Base-by-base conservation (phyloP, 768 basidiomycete species). In the Thelephora aurantiotincta region DNA sequence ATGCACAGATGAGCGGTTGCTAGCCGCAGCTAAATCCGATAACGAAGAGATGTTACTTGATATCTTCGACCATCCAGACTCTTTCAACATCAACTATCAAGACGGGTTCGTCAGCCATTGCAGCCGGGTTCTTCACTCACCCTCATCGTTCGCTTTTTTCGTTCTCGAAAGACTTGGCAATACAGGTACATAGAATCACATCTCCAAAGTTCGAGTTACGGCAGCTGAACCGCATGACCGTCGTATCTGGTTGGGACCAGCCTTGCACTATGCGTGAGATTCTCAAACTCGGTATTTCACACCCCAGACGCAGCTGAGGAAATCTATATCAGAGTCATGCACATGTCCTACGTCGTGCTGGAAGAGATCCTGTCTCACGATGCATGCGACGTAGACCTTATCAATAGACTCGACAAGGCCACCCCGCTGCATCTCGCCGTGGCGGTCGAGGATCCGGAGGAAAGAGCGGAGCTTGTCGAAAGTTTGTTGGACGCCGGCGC, bases 351-450 rank as follows among this genome's bases (percentile, higher is more conserved):
- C 1, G 71, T 73, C 23, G 78, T 81, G 43, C 66, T 89, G 3
- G 84, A 89, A 51, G 69, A 80, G 47, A 75, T 91, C 53, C 70
- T 92, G 33, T 74, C 74, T 4, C 69, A 78, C 55, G 83, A 88
- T 11, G 74, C 70, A 3, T 89, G 86, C 65, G 87, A 90, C 57
- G 85, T 89, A 45, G 87, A 92, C 59, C 76, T 78, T 14, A 67
- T 75, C 56, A 90, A 90, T 62, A 69, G 70, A 16, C 57, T 82
- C 23, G 78, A 81, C 43, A 71, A 71, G 7, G 77, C 78, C 6
- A 91, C 89, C 0, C 89, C 89, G 3, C 67, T 92, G 13, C 88
- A 90, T 60, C 71, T 87, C 20, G 87, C 85, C 6, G 62, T 82
- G 6, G 62, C 65, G 51, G 60, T 83, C 38, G 66, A 75, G 33